phyloP scores from a whole-genome alignment of 2,329 filamentous ascomycete species.

The Penicillium sp. region DNA sequence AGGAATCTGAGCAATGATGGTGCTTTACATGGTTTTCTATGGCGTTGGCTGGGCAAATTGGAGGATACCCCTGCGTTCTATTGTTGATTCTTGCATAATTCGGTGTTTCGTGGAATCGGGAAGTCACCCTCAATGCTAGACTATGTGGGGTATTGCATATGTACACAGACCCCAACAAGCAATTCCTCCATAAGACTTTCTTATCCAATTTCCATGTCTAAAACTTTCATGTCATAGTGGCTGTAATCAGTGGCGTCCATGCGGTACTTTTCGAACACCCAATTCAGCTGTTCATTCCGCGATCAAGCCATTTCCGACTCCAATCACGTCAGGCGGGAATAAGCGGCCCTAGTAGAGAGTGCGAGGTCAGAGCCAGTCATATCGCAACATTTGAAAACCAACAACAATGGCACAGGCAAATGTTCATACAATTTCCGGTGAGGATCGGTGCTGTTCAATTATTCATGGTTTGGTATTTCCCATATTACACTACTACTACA shows the following conservation, averaged over 20 bases:
- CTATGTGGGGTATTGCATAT: background rate
- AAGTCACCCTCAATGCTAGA: background rate
- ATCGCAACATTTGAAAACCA: too few relatives aligned
- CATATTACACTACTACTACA: background rate
- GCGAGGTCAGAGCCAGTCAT: too few relatives aligned
- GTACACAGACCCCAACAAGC: too few relatives aligned
- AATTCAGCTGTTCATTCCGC: background rate
- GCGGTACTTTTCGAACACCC: background rate
- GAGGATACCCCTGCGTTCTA: constrained; percentile 7
- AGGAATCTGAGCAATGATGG: constrained; percentile 9
- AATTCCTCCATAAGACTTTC: background rate
- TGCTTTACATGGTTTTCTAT: background rate
- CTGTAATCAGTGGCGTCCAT: background rate
- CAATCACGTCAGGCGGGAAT: background rate
- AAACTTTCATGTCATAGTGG: background rate
- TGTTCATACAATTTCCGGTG: too few relatives aligned
- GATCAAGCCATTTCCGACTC: background rate
- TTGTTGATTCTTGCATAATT: background rate
- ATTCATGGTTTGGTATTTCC: background rate
- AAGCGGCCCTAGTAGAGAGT: background rate
- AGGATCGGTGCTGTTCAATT: too few relatives aligned
- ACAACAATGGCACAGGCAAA: too few relatives aligned
- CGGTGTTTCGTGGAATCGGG: background rate
- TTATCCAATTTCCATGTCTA: background rate
- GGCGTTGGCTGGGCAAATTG: constrained; percentile 10